Conservation (phyloP, 2,329 filamentous ascomycete genomes). For the Parastagonospora nodorum region DNA sequence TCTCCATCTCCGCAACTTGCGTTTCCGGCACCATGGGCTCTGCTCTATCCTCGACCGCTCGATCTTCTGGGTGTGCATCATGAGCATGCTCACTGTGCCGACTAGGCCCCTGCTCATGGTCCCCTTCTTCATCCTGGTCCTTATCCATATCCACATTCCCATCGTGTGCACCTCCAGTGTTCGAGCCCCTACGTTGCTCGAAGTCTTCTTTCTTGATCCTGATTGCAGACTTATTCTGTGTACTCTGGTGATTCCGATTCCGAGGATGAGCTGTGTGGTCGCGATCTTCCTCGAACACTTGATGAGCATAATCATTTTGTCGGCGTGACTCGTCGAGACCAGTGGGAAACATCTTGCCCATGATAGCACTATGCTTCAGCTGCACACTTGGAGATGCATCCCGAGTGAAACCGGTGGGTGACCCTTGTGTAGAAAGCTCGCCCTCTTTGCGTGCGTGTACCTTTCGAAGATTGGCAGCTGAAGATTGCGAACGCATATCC, state of each 20-base stretch:
- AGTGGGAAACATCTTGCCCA: conserved; percentile 46
- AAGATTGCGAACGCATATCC: conserved; percentile 58
- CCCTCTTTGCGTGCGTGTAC: conserved; percentile 56
- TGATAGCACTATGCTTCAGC: conserved; percentile 41
- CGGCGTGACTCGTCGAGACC: conserved; percentile 40
- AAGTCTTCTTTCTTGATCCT: conserved; percentile 32
- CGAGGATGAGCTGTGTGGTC: conserved; percentile 33
- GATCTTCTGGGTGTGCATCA: background rate
- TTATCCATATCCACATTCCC: conserved; percentile 33
- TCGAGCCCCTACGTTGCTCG: conserved; percentile 13
- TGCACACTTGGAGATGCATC: conserved; percentile 23
- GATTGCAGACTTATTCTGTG: conserved; percentile 2
- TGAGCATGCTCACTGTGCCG: conserved; percentile 18
- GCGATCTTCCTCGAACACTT: conserved; percentile 37
- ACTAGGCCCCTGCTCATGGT: conserved; percentile 16
- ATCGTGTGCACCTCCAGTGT: conserved; percentile 16
- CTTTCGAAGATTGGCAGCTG: conserved; percentile 57
- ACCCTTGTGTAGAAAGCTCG: conserved; percentile 23
- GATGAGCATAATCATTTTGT: conserved; percentile 39
- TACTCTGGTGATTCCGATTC: conserved; percentile 12
- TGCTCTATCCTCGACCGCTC: background rate
- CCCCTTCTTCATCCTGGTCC: conserved; percentile 26
- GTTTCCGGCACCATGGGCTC: conserved; percentile 2
- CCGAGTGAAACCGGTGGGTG: conserved; percentile 26
- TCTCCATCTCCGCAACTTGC: background rate